Base-by-base conservation (phyloP, 1,139 yeast species). In the Taphrina confusa region DNA sequence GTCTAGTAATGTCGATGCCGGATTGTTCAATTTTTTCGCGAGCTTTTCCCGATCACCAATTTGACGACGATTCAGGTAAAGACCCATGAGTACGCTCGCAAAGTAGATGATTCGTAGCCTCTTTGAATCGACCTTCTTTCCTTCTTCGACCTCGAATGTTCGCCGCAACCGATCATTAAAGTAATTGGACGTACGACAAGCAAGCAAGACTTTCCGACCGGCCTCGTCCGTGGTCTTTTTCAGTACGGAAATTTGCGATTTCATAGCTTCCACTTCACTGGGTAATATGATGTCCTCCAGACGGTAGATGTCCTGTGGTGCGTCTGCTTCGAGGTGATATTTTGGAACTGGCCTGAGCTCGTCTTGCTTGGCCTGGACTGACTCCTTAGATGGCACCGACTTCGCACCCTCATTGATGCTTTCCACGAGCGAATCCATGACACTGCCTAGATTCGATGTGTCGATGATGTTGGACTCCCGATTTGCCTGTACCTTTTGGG, bases 401-500 rank as follows among this genome's bases (percentile, higher is more conserved):
- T 77, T 79, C 1, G 97, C 88, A 44, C 84, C 79, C 34, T 80
- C 78, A 71, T 82, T 82, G 64, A 94, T 92, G 33, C 84, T 79
- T 68, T 87, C 96, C 60, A 90, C 82, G 68, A 92, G 90, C 67
- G 88, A 95, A 65, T 82, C 73, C 70, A 91, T 92, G 58, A 84
- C 77, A 66, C 81, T 87, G 62, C 81, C 85, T 66, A 91, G 78
- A 72, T 83, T 82, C 55, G 82, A 94, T 1, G 96, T 80, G 71
- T 92, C 97, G 70, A 92, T 84, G 70, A 86, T 80, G 74, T 92
- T 92, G 73, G 86, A 82, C 70, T 85, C 94, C 69, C 83, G 74
- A 71, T 85, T 91, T 57, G 82, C 77, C 70, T 94, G 87, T 37
- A 96, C 95, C 69, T 88, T 86, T 75, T 89, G 91, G 64, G 97